Evolutionary conservation across 495 filamentous ascomycete genomes (phyloP).

Genomic region (Cercophora scortea): DNA sequence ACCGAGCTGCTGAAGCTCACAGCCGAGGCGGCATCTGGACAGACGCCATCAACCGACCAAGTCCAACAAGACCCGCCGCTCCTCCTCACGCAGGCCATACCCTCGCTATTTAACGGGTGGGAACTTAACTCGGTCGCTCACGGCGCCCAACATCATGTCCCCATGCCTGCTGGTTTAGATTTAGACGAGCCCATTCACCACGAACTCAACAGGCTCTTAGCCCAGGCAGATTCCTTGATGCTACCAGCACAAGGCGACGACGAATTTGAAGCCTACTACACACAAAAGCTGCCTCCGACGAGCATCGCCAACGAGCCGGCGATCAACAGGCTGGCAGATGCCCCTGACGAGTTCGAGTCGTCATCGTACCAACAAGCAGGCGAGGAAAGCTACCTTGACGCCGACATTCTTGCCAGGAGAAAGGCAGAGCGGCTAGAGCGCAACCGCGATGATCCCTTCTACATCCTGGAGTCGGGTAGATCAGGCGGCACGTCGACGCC

Average conservation of each 20-base stretch:
- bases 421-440: conserved; percentile 64
- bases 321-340: conserved; percentile 40
- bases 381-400: conserved; percentile 53
- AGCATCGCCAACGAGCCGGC: conserved; percentile 42
- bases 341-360: conserved; percentile 29
- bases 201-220: conserved; percentile 58
- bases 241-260: conserved; percentile 47
- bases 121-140: conserved; percentile 86
- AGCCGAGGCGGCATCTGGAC: conserved; percentile 66
- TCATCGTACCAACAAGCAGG: conserved; percentile 55
- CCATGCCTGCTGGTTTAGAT: conserved; percentile 63
- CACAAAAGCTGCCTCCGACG: conserved; percentile 38
- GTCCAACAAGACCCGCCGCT: conserved; percentile 60
- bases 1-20: conserved; percentile 80
- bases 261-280: conserved; percentile 69
- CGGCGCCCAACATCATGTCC: conserved; percentile 80
- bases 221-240: conserved; percentile 46
- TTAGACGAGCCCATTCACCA: conserved; percentile 74
- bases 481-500: conserved; percentile 50
- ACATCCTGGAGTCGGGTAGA: conserved; percentile 59
- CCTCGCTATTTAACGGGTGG: conserved; percentile 72
- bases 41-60: conserved; percentile 45
- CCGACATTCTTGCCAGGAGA: conserved; percentile 53
- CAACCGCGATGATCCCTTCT: conserved; percentile 91
- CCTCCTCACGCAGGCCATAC: conserved; percentile 80